phyloP scores from a whole-genome alignment of 2,329 filamentous ascomycete species.

The Fusarium sp. region DNA sequence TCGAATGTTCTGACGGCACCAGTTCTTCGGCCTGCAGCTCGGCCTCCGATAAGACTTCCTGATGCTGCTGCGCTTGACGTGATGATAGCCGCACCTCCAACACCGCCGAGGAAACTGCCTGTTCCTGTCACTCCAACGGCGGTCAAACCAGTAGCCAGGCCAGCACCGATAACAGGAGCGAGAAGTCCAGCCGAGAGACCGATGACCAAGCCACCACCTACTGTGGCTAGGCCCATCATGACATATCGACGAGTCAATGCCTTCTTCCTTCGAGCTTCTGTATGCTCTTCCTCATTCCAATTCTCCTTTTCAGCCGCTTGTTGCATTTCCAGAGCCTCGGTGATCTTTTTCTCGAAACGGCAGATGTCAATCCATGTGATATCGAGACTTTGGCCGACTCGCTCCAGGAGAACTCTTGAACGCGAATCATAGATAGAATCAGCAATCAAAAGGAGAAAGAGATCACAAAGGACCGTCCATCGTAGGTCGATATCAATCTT shows the following conservation, averaged over 20 bases:
- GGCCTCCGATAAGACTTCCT: slow-evolving; percentile 86
- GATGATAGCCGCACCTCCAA: slow-evolving; percentile 93
- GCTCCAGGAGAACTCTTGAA: slow-evolving; percentile 85
- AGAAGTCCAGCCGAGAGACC: slow-evolving; percentile 92
- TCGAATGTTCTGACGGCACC: slow-evolving; percentile 97
- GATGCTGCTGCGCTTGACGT: slow-evolving; percentile 89
- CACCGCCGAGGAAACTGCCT: slow-evolving; percentile 87
- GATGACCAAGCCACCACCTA: slow-evolving; percentile 94
- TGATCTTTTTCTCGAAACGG: slow-evolving; percentile 96
- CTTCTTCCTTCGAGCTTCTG: slow-evolving; percentile 84
- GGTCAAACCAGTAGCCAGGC: slow-evolving; percentile 92
- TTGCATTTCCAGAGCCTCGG: slow-evolving; percentile 97
- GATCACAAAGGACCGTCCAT: slow-evolving; percentile 96
- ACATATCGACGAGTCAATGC: slow-evolving; percentile 87
- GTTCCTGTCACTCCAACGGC: slow-evolving; percentile 95
- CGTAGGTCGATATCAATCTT: slow-evolving; percentile 95
- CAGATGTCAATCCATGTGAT: slow-evolving; percentile 94
- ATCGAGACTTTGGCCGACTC: slow-evolving; percentile 82
- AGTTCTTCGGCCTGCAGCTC: slow-evolving; percentile 87
- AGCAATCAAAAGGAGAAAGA: slow-evolving; percentile 96
- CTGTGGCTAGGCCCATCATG: slow-evolving; percentile 96
- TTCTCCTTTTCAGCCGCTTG: slow-evolving; percentile 94
- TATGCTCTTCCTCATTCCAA: slow-evolving; percentile 96
- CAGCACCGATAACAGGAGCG: slow-evolving; percentile 93
- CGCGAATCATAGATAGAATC: slow-evolving; percentile 93